Conservation (phyloP, 768 basidiomycete genomes). For the Antrodiella citrinella region DNA sequence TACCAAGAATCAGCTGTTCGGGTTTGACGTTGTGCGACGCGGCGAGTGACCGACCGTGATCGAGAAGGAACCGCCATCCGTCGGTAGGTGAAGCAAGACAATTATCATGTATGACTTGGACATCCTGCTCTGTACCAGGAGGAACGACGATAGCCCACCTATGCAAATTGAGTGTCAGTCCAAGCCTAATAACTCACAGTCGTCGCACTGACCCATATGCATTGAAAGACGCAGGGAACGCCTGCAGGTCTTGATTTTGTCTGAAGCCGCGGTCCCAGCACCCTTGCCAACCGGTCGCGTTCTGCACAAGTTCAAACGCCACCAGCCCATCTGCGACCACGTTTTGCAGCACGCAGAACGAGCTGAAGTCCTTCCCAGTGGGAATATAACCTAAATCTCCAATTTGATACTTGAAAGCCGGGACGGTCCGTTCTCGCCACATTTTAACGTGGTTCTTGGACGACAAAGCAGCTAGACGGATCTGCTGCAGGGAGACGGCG, state of each 20-base stretch:
- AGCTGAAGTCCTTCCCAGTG: conserved; percentile 24
- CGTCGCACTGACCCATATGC: conserved; percentile 23
- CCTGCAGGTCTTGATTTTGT: conserved; percentile 24
- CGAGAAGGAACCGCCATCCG: conserved; percentile 33
- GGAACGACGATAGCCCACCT: conserved; percentile 40
- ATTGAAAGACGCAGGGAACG: conserved; percentile 25
- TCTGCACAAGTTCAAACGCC: conserved; percentile 16
- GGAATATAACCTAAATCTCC: conserved; percentile 41
- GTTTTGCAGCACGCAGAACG: conserved; percentile 34
- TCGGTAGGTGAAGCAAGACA: conserved; percentile 21
- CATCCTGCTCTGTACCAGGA: conserved; percentile 28
- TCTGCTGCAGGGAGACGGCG: conserved; percentile 26
- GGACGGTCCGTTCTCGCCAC: conserved; percentile 34
- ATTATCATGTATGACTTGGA: conserved; percentile 30
- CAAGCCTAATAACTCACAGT: neutral
- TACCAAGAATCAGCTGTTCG: conserved; percentile 35
- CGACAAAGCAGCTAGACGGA: conserved; percentile 31
- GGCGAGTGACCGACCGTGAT: conserved; percentile 25
- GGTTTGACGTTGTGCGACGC: conserved; percentile 27
- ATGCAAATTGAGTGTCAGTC: neutral
- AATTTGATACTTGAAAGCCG: conserved; percentile 30
- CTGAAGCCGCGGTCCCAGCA: conserved; percentile 29
- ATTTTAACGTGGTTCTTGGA: conserved; percentile 28
- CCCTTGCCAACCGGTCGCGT: conserved; percentile 27
- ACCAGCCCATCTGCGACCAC: conserved; percentile 24